Evolutionary conservation across 1,284 basidiomycete genomes (phyloP).

Genomic region (Ceratobasidium sp.): DNA sequence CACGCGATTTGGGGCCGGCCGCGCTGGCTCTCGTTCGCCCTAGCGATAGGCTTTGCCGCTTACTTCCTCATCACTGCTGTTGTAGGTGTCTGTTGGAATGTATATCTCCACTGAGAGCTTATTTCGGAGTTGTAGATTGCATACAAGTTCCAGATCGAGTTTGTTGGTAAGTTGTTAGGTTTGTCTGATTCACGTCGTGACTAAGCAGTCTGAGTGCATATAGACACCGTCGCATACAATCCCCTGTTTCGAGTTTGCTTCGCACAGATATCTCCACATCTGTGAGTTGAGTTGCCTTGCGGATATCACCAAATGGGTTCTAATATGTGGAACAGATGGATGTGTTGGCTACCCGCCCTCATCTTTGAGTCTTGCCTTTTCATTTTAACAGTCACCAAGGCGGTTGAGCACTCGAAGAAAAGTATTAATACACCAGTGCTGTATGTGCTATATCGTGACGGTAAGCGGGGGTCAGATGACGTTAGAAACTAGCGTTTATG

Average conservation of each 20-base stretch:
- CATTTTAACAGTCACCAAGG: constrained; percentile 30
- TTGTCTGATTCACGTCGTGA: no score
- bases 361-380: constrained; percentile 37
- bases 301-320: background rate
- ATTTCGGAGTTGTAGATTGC: background rate
- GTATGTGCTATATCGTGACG: constrained; percentile 38
- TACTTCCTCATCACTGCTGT: background rate
- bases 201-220: no score
- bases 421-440: constrained; percentile 32
- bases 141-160: constrained; percentile 6
- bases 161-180: background rate
- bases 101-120: background rate
- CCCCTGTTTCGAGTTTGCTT: constrained; percentile 6
- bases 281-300: background rate
- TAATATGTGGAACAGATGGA: background rate
- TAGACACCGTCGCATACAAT: constrained; percentile 4
- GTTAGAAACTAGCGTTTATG: background rate
- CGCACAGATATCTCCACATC: constrained; percentile 6
- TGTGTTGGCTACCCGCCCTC: constrained; percentile 36
- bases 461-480: constrained; percentile 2
- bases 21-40: constrained; percentile 8
- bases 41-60: background rate
- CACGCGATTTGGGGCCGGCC: constrained; percentile 25
- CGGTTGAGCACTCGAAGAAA: constrained; percentile 16
- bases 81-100: constrained; percentile 12